A percentile compares a stretch with the other conserved stretches of the same genome.
Evolutionary conservation across 2,329 filamentous ascomycete genomes (phyloP).

Genomic region (Colletotrichum lentis): DNA sequence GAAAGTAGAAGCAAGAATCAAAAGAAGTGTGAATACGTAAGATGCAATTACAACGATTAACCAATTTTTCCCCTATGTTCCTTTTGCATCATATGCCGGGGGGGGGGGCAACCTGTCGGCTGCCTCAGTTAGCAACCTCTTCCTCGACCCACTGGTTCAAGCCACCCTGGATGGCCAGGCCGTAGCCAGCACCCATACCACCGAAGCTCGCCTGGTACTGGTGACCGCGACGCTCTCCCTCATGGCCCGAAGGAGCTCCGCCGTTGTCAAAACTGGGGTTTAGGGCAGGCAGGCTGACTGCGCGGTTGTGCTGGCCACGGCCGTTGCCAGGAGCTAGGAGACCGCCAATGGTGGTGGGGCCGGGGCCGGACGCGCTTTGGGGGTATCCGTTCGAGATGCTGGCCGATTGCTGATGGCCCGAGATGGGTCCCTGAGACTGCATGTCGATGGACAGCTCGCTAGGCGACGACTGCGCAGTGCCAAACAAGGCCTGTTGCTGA

Average conservation of each 20-base stretch:
- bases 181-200: conserved; percentile 67
- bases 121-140: conserved; percentile 65
- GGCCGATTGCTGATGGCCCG: conserved; percentile 70
- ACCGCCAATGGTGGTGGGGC: conserved; percentile 76
- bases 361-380: conserved; percentile 60
- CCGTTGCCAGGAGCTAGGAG: conserved; percentile 75
- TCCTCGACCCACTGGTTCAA: conserved; percentile 75
- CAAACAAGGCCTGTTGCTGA: conserved; percentile 84
- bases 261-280: conserved; percentile 71
- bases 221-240: conserved; percentile 68
- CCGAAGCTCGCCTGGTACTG: conserved; percentile 72
- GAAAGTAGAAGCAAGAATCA: conserved; percentile 38
- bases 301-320: conserved; percentile 74
- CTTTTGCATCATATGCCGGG: conserved; percentile 17
- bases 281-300: conserved; percentile 84
- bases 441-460: conserved; percentile 66
- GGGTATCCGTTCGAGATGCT: conserved; percentile 72
- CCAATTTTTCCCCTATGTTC: conserved; percentile 45
- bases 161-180: conserved; percentile 69
- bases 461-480: conserved; percentile 69
- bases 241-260: conserved; percentile 54
- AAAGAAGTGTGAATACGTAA: conserved; percentile 37
- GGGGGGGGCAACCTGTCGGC: conserved; percentile 4
- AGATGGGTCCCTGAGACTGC: conserved; percentile 67
- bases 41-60: conserved; percentile 56